Base-by-base conservation (phyloP, 495 filamentous ascomycete genomes). In the Aspergillus hancockii region DNA sequence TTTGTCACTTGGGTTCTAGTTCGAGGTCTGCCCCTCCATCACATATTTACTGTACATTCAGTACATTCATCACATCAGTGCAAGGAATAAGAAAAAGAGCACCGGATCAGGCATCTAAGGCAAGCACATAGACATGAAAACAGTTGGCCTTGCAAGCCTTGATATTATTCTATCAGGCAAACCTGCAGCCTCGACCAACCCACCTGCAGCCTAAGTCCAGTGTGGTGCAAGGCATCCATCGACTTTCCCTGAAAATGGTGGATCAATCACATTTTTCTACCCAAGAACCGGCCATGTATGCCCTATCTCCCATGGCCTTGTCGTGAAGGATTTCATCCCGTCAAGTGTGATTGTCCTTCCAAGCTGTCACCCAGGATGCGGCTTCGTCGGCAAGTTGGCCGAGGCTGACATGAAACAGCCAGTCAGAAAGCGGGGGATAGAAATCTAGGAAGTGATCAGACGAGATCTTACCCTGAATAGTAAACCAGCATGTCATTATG, bases 361-460 rank as follows among this genome's bases (percentile, higher is more conserved):
- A 41, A 14, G 38, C 38, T n/a, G 38, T 41, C 38, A 21, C 18
- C n/a, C 60, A 32, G 8, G 12, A 50, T 18, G n/a, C 22, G n/a
- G 21, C 45, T 12, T 32, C 43, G 45, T 51, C 50, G 55, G 1
- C 32, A 22, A 22, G 57, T 46, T 47, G 41, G 25, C 31, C 36
- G 49, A 52, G 60, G 64, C 64, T 57, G 55, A 61, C 54, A 55
- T 63, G 58, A 62, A 67, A 61, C 64, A 58, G 28, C 55, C 58
- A 63, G 41, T 59, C 50, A 31, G 28, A 54, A 34, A 36, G 43
- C 8, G 43, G 19, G 43, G 43, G 43, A 23, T 23, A 47, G n/a
- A n/a, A n/a, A n/a, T n/a, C n/a, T n/a, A n/a, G 7, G 13, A 47
- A 41, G 38, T 2, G 38, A 23, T 47, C 43, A 47, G 19, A 23